Base-by-base conservation (phyloP, 192 early-diverging fungal genomes). In the Pilobolus umbonatus region DNA sequence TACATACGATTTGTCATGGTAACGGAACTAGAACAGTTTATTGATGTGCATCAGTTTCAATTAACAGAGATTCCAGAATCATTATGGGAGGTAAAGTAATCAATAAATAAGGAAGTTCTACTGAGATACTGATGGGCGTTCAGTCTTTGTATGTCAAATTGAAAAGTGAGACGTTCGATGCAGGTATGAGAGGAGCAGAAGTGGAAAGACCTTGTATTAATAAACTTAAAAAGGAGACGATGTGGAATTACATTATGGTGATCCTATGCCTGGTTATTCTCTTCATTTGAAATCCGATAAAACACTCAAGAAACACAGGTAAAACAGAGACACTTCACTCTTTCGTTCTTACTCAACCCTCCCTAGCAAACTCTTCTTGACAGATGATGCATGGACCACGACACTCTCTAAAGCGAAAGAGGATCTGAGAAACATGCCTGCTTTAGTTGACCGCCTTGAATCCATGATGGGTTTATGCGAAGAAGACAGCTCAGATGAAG, bases 301-400 rank as follows among this genome's bases (percentile, higher is more conserved):
- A 19, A 61, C 49, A 4, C 43, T 80, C 14, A 71, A 76, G 62
- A 76, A 75, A 45, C 69, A 80, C 39, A 62, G 75, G 78, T 80
- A 30, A 54, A n/a, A 35, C 12, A n/a, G 35, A 45, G n/a, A 50
- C 19, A 44, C 35, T 14, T 25, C 28, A 19, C 2, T 24, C 15
- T 45, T 45, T 45, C 26, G 44, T 32, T 45, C 9, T 22, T 21
- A 35, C 14, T 26, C 8, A 25, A 24, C 15, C 17, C 44, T 40
- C 12, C n/a, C 22, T 39, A 81, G 81, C 53, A 69, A 84, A 35
- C 83, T 88, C 26, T 88, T 85, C 49, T 63, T 88, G 58, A 73
- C 87, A 5, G 87, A 87, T 39, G 84, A 87, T 43, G 81, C 84
- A 7, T 88, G 87, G 87, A 88, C 87, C 4, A 88, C 87, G 17